phyloP scores from a whole-genome alignment of 805 yeast species.

The Candida ascalaphidarum region DNA sequence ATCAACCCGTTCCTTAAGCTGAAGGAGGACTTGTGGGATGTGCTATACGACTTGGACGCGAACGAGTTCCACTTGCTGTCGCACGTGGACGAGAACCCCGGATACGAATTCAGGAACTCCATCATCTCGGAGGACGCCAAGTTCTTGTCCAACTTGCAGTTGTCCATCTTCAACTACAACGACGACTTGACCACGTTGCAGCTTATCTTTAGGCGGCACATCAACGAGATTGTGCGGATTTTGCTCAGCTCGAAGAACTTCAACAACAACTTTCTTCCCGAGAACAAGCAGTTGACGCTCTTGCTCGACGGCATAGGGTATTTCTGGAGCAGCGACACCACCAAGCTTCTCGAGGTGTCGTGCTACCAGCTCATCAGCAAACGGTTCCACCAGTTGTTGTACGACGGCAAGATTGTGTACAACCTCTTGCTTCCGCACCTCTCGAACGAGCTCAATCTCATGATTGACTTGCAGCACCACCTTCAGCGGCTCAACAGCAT shows the following conservation, averaged over 20 bases:
- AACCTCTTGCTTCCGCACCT: slow-evolving; percentile 25
- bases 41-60: slow-evolving; percentile 51
- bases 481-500: slow-evolving; percentile 25
- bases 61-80: slow-evolving; percentile 30
- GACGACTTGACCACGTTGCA: slow-evolving; percentile 40
- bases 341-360: slow-evolving; percentile 30
- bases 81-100: slow-evolving; percentile 9
- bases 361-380: slow-evolving; percentile 31
- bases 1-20: slow-evolving; percentile 57
- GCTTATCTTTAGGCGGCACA: slow-evolving; percentile 33
- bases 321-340: slow-evolving; percentile 34
- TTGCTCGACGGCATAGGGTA: slow-evolving; percentile 35
- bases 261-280: slow-evolving; percentile 9
- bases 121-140: slow-evolving; percentile 38
- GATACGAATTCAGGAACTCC: slow-evolving; percentile 17
- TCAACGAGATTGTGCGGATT: slow-evolving; percentile 33
- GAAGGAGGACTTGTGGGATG: slow-evolving; percentile 48
- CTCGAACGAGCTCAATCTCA: slow-evolving; percentile 31
- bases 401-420: slow-evolving; percentile 21
- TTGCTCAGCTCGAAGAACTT: slow-evolving; percentile 30
- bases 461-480: slow-evolving; percentile 35
- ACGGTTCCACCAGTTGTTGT: slow-evolving; percentile 25
- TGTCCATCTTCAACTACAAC: slow-evolving; percentile 34
- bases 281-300: slow-evolving; percentile 12
- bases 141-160: slow-evolving; percentile 33